These are phyloP conservation scores for Cystobasidium slooffiae DNA, from an alignment of 1,284 basidiomycete species.

Conservation along the genomic window DNA sequence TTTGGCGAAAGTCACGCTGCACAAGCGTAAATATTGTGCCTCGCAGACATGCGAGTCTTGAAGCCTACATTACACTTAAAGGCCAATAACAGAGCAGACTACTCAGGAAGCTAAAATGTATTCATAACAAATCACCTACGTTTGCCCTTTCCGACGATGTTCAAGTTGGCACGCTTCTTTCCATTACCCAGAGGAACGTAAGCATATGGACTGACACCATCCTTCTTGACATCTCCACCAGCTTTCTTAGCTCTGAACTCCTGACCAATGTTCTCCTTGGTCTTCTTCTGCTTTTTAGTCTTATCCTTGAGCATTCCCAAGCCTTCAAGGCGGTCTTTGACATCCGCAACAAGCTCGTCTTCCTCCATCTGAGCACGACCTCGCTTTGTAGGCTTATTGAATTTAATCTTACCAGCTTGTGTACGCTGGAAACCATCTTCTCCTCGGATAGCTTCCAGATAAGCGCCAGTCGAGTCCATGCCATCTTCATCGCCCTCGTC, in stretches of 20 bases:
- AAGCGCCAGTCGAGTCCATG: slow-evolving; percentile 63
- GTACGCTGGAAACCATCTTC: slow-evolving; percentile 87
- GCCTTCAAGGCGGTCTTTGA: slow-evolving; percentile 55
- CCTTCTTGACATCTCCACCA: slow-evolving; percentile 86
- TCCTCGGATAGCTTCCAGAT: slow-evolving; percentile 77
- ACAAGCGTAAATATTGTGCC: no score
- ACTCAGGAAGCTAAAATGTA: neutral
- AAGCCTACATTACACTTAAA: neutral
- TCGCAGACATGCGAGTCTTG: no score
- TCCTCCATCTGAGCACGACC: slow-evolving; percentile 73
- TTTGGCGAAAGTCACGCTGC: no score
- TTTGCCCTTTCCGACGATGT: slow-evolving; percentile 41
- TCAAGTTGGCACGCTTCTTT: slow-evolving; percentile 33
- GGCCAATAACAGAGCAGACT: neutral
- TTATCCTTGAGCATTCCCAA: slow-evolving; percentile 52
- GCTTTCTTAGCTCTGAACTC: slow-evolving; percentile 81
- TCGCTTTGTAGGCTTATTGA: slow-evolving; percentile 76
- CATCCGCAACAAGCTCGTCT: slow-evolving; percentile 63
- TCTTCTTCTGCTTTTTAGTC: slow-evolving; percentile 62
- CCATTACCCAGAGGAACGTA: slow-evolving; percentile 65
- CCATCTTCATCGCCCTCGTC: slow-evolving; percentile 64
- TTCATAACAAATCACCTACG: slow-evolving; percentile 10
- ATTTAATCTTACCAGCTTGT: slow-evolving; percentile 81
- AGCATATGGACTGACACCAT: slow-evolving; percentile 86
- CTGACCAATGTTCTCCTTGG: slow-evolving; percentile 71